These are phyloP conservation scores for Tylopilus intermedius DNA, from an alignment of 768 basidiomycete genomes.

Conservation along the genomic window DNA sequence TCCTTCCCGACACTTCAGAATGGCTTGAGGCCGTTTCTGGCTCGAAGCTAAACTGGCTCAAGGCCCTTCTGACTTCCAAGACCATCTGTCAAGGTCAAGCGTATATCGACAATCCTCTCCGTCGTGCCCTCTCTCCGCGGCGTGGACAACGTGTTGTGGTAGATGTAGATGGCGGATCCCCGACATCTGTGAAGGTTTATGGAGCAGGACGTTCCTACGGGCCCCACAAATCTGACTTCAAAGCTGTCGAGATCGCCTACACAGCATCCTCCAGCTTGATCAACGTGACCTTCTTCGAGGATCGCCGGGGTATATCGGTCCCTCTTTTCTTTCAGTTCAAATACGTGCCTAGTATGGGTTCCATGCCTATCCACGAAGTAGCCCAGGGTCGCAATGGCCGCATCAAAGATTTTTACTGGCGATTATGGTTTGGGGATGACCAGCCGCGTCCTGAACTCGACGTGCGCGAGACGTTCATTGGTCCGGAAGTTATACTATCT, in stretches of 20 bases:
- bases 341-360: slow-evolving; percentile 86
- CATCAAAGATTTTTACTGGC: slow-evolving; percentile 99
- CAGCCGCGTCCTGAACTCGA: slow-evolving; percentile 72
- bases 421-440: slow-evolving; percentile 92
- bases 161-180: slow-evolving; percentile 38
- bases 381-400: slow-evolving; percentile 75
- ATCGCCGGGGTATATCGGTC: slow-evolving; percentile 68
- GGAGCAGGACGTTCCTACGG: slow-evolving; percentile 82
- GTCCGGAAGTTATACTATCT: slow-evolving; percentile 80
- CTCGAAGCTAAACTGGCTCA: slow-evolving; percentile 75
- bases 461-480: slow-evolving; percentile 76
- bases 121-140: slow-evolving; percentile 82
- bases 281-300: slow-evolving; percentile 74
- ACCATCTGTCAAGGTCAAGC: slow-evolving; percentile 83
- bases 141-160: slow-evolving; percentile 74
- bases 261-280: slow-evolving; percentile 51
- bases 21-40: slow-evolving; percentile 90
- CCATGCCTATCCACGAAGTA: slow-evolving; percentile 89
- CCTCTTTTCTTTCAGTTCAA: slow-evolving; percentile 78
- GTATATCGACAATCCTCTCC: slow-evolving; percentile 86
- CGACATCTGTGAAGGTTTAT: slow-evolving; percentile 59
- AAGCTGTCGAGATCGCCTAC: slow-evolving; percentile 74
- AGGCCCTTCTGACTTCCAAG: slow-evolving; percentile 74
- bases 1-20: slow-evolving; percentile 53
- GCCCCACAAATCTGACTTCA: slow-evolving; percentile 67